A percentile compares a stretch with the other conserved stretches of the same genome.
phyloP scores from a whole-genome alignment of 1,284 basidiomycete species.

The Pseudozyma sp. region DNA sequence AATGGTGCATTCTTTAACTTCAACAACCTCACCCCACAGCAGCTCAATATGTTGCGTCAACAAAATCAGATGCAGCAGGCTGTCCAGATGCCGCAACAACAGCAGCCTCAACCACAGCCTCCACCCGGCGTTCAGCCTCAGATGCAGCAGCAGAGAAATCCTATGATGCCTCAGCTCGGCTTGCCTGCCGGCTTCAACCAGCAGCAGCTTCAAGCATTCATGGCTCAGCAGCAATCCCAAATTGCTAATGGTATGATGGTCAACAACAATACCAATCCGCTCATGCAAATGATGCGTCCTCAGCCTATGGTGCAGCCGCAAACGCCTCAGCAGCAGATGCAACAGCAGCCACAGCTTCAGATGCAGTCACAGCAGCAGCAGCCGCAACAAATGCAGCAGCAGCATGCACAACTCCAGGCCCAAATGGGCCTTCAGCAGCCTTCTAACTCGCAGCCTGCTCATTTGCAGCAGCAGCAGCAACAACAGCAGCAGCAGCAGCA shows the following conservation, averaged over 20 bases:
- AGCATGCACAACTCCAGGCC: constrained; percentile 29
- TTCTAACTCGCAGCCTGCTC: constrained; percentile 30
- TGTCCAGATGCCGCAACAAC: constrained; percentile 43
- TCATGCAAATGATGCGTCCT: constrained; percentile 45
- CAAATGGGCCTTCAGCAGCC: constrained; percentile 35
- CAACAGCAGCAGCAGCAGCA: constrained; percentile 41
- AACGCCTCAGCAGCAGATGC: constrained; percentile 33
- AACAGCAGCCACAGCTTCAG: constrained; percentile 22
- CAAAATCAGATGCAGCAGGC: constrained; percentile 48
- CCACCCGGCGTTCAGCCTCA: constrained; percentile 32
- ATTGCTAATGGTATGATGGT: constrained; percentile 30
- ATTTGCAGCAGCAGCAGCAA: constrained; percentile 47
- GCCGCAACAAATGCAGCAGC: constrained; percentile 20
- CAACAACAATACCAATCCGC: constrained; percentile 33
- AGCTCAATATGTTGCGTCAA: constrained; percentile 49
- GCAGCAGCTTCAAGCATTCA: constrained; percentile 48
- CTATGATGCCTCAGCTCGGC: constrained; percentile 48
- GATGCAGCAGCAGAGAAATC: constrained; percentile 52
- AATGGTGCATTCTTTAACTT: constrained; percentile 50
- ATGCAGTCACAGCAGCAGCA: constrained; percentile 27
- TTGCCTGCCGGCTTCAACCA: constrained; percentile 46
- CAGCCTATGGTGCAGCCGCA: constrained; percentile 29
- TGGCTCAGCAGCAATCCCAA: constrained; percentile 52
- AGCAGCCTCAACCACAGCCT: constrained; percentile 28
- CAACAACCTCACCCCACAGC: constrained; percentile 51